Conservation (phyloP, 2,329 filamentous ascomycete genomes). For the Ophiosphaerella korrae region DNA sequence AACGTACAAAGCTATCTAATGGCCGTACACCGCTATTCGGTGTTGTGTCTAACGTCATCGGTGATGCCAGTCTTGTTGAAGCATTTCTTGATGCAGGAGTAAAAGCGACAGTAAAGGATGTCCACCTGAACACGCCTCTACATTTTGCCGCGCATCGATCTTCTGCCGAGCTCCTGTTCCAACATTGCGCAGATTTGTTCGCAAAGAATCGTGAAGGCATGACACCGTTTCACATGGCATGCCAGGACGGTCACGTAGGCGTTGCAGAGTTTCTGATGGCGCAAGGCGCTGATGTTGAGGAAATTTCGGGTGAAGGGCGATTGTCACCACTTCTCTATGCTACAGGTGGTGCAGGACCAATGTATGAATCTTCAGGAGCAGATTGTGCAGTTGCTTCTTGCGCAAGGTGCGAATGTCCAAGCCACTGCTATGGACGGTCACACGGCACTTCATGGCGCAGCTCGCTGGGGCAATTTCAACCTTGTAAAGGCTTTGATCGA, state of each 20-base stretch:
- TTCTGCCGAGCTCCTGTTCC: conserved; percentile 1
- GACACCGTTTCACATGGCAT: neutral
- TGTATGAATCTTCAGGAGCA: too few relatives aligned
- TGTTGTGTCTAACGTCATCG: neutral
- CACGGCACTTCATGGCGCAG: conserved; percentile 1
- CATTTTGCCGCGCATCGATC: neutral
- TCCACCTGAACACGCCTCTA: neutral
- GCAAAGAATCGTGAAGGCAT: neutral
- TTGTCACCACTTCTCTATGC: conserved; percentile 1
- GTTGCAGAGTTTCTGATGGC: neutral
- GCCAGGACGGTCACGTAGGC: neutral
- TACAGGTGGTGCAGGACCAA: neutral
- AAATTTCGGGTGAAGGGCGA: neutral
- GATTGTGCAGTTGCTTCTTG: too few relatives aligned
- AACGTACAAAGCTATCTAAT: neutral
- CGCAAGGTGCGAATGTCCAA: neutral
- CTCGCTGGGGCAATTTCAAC: neutral
- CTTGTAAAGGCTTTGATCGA: neutral
- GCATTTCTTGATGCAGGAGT: neutral
- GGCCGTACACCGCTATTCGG: neutral
- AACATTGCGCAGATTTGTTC: neutral
- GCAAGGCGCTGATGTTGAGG: neutral
- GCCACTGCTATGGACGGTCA: neutral
- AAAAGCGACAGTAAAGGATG: neutral
- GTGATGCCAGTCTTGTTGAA: conserved; percentile 1